Evolutionary conservation across 345 rosid species (phyloP).

Genomic region (Euphorbia lathyris): DNA sequence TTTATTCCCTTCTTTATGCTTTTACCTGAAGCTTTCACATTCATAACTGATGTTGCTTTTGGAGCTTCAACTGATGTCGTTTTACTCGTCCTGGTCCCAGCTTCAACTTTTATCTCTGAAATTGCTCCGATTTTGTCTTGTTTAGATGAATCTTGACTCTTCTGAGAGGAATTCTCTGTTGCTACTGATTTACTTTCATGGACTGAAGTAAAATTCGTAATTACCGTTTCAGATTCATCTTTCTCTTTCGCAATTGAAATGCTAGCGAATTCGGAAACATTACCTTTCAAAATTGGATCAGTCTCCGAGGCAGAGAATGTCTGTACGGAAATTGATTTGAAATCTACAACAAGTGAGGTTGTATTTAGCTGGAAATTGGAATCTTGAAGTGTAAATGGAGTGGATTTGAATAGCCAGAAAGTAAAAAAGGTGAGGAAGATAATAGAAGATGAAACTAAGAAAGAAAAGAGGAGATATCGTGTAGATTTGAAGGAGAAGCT

Average conservation of each 20-base stretch:
- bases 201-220: conserved; percentile 23
- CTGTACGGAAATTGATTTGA: conserved; percentile 26
- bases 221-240: conserved; percentile 16
- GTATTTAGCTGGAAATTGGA: conserved; percentile 37
- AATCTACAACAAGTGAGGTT: conserved; percentile 21
- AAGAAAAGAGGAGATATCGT: conserved; percentile 45
- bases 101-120: conserved; percentile 18
- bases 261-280: conserved; percentile 42
- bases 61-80: conserved; percentile 26
- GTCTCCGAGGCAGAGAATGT: conserved; percentile 19
- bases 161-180: conserved; percentile 15
- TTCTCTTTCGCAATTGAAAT: conserved; percentile 22
- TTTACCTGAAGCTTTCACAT: conserved; percentile 2
- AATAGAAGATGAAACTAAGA: conserved; percentile 53
- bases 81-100: conserved; percentile 18
- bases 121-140: conserved; percentile 8
- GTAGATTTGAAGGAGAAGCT: conserved; percentile 73
- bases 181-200: conserved; percentile 19
- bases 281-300: conserved; percentile 30
- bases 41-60: conserved; percentile 17
- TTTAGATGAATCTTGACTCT: conserved; percentile 3
- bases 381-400: conserved; percentile 42
- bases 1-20: conserved; percentile 22
- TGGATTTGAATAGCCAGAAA: conserved; percentile 47
- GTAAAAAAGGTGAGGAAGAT: conserved; percentile 54